phyloP scores from a whole-genome alignment of 2,329 filamentous ascomycete genomes.

The Fusarium foetens region DNA sequence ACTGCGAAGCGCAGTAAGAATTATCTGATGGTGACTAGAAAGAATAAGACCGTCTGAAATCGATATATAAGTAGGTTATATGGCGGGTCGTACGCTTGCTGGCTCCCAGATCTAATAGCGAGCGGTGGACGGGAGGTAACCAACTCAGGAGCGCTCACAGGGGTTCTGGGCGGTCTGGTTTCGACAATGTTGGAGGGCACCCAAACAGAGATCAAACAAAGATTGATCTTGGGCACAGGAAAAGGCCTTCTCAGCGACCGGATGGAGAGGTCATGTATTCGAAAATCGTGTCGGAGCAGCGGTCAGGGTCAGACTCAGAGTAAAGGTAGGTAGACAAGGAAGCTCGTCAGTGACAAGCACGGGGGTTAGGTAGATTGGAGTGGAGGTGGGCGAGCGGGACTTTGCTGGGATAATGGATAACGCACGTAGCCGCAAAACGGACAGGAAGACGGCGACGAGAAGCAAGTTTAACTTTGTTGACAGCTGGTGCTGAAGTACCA shows the following conservation, averaged over 20 bases:
- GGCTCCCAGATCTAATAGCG: conserved; percentile 19
- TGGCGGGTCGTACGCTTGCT: conserved; percentile 15
- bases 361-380: conserved; percentile 27
- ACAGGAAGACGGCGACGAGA: conserved; percentile 16
- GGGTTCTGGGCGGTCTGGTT: conserved; percentile 31
- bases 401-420: conserved; percentile 26
- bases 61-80: conserved; percentile 13
- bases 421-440: conserved; percentile 29
- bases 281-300: conserved; percentile 31
- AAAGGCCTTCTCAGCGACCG: conserved; percentile 32
- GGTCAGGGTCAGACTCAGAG: conserved; percentile 35
- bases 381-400: conserved; percentile 35
- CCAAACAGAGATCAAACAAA: conserved; percentile 20
- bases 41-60: conserved; percentile 12
- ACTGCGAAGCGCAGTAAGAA: conserved; percentile 18
- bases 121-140: conserved; percentile 27
- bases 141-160: conserved; percentile 32
- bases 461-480: conserved; percentile 7
- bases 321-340: conserved; percentile 15
- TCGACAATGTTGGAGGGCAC: conserved; percentile 7
- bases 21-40: conserved; percentile 9
- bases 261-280: conserved; percentile 41
- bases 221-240: conserved; percentile 32
- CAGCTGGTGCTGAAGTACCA: conserved; percentile 26
- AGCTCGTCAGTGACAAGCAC: conserved; percentile 37